These are phyloP conservation scores for Coelastrella sp. DNA, from an alignment of 139 green algal genomes.

Conservation along the genomic window DNA sequence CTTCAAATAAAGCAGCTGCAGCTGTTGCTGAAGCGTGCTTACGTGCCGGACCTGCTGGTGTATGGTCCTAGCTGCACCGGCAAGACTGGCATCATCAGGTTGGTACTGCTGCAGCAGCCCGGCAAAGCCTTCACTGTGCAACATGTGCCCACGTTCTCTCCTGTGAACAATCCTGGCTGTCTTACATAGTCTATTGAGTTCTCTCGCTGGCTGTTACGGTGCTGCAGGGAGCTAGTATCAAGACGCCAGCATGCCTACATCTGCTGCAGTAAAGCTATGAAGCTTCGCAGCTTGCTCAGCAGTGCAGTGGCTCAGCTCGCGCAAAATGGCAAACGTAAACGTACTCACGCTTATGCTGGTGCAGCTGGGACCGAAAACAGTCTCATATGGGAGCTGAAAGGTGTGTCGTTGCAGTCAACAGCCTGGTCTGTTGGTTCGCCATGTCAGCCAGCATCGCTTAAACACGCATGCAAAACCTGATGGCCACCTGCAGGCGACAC, in stretches of 20 bases:
- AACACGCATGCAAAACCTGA: too few species aligned
- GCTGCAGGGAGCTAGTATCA: not conserved
- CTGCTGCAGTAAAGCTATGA: conserved; percentile 15
- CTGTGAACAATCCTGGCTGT: not conserved
- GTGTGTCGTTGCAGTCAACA: not conserved
- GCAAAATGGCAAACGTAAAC: conserved; percentile 29
- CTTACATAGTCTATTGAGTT: not conserved
- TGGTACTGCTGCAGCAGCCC: not conserved
- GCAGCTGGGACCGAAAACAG: conserved; percentile 28
- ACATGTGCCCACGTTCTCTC: not conserved
- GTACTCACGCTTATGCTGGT: conserved; percentile 10
- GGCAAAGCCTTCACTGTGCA: not conserved
- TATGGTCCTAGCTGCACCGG: conserved; percentile 34
- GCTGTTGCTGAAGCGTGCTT: not conserved
- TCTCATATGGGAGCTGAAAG: conserved; percentile 38
- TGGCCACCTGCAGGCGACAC: too few species aligned
- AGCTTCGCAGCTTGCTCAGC: conserved; percentile 25
- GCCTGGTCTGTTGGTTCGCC: too few species aligned
- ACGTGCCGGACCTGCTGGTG: conserved; percentile 26
- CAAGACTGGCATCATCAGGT: conserved; percentile 40
- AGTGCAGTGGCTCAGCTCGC: conserved; percentile 16
- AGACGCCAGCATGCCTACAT: conserved; percentile 33
- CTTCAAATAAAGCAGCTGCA: conserved; percentile 29
- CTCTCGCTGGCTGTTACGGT: not conserved
- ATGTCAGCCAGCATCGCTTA: too few species aligned